A percentile compares a stretch with the other conserved stretches of the same genome.
Evolutionary conservation across 179 eudicot species (phyloP).

Genomic region (Silene vulgaris): DNA sequence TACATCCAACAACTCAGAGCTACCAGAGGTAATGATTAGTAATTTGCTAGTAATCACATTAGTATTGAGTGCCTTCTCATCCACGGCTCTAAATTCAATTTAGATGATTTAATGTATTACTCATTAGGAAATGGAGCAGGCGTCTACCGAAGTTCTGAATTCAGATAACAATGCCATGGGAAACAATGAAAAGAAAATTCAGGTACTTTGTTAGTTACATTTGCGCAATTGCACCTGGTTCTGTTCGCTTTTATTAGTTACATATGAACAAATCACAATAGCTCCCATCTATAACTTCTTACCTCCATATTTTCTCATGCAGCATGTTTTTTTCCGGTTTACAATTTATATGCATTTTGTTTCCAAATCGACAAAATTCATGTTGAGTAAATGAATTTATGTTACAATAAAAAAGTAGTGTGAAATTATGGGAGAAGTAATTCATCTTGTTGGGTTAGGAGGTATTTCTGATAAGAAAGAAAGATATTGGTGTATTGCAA

Average conservation of each 20-base stretch:
- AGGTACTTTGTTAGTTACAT: constrained; percentile 37
- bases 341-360: neutral
- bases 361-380: neutral
- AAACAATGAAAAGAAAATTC: constrained; percentile 32
- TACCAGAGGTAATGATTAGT: constrained; percentile 31
- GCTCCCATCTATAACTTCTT: neutral
- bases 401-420: neutral
- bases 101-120: constrained; percentile 13
- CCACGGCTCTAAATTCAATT: neutral
- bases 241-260: neutral
- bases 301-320: neutral
- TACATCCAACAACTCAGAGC: constrained; percentile 19
- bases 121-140: constrained; percentile 45
- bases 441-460: neutral
- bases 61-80: neutral
- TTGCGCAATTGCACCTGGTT: neutral
- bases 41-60: constrained; percentile 6
- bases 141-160: constrained; percentile 31
- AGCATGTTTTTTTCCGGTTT: neutral
- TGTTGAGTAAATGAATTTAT: neutral
- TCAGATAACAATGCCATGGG: constrained; percentile 26
- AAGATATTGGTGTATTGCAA: neutral
- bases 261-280: neutral
- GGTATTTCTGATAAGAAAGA: neutral
- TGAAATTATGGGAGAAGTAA: neutral